phyloP scores from a whole-genome alignment of 805 yeast genomes.

The Saturnispora kantuleensis region DNA sequence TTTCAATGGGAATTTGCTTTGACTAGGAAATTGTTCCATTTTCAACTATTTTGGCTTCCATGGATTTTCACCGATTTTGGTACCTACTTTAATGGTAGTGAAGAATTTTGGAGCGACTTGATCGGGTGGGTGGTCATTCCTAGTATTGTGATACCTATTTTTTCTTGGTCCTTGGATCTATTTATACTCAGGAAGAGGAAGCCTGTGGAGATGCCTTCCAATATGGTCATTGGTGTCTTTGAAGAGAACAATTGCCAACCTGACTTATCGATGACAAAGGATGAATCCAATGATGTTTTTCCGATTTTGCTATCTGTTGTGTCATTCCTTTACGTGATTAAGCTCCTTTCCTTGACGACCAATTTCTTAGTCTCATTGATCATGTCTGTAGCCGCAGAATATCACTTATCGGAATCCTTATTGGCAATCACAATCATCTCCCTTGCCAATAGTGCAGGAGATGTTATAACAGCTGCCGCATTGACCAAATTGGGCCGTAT shows the following conservation, averaged over 20 bases:
- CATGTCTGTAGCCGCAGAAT: constrained; percentile 36
- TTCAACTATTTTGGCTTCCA: constrained; percentile 20
- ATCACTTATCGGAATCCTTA: constrained; percentile 36
- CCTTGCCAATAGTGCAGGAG: constrained; percentile 43
- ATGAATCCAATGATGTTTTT: constrained; percentile 11
- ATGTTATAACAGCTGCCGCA: constrained; percentile 40
- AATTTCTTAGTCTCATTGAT: constrained; percentile 24
- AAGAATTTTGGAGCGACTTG: constrained; percentile 5
- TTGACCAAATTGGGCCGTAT: constrained; percentile 30
- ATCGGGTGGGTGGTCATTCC: constrained; percentile 14
- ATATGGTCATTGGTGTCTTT: background rate
- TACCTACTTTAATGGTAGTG: background rate
- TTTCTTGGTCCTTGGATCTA: background rate
- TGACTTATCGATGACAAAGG: background rate
- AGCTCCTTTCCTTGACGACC: constrained; percentile 24
- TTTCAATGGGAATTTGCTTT: constrained; percentile 15
- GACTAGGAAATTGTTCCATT: constrained; percentile 19
- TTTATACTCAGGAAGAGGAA: background rate
- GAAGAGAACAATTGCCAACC: background rate
- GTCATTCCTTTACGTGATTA: constrained; percentile 24
- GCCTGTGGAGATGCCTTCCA: constrained; percentile 5
- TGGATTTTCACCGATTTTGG: constrained; percentile 10
- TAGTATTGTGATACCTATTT: constrained; percentile 1
- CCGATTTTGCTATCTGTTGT: constrained; percentile 18
- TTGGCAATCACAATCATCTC: constrained; percentile 41